Evolutionary conservation across 768 basidiomycete genomes (phyloP).

Genomic region (Suillus lakei): DNA sequence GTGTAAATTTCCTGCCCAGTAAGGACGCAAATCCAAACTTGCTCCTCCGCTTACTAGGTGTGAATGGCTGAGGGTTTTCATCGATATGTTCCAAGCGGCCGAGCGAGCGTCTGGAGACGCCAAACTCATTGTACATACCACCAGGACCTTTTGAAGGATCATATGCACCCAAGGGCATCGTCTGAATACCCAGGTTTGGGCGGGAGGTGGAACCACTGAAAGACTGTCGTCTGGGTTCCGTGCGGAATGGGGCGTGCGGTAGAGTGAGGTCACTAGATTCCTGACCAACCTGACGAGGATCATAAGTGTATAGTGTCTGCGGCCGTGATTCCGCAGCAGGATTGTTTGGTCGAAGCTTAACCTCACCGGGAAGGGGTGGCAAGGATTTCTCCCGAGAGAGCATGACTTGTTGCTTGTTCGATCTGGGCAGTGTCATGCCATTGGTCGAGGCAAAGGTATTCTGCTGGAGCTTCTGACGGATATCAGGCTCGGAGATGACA

Average conservation of each 20-base stretch:
- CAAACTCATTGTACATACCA: conserved; percentile 75
- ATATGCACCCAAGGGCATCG: conserved; percentile 47
- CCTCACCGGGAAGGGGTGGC: conserved; percentile 73
- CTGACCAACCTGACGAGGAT: conserved; percentile 54
- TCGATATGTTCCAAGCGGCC: conserved; percentile 39
- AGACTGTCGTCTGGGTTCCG: conserved; percentile 72
- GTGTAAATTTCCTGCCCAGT: conserved; percentile 58
- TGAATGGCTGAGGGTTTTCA: conserved; percentile 34
- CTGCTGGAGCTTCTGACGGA: conserved; percentile 52
- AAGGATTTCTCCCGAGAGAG: conserved; percentile 72
- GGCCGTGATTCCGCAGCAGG: conserved; percentile 53
- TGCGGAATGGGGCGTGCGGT: conserved; percentile 68
- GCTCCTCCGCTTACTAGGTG: conserved; percentile 67
- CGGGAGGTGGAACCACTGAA: conserved; percentile 69
- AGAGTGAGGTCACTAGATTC: conserved; percentile 56
- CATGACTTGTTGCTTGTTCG: conserved; percentile 20
- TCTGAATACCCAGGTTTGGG: conserved; percentile 57
- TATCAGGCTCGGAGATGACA: conserved; percentile 64
- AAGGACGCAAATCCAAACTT: conserved; percentile 71
- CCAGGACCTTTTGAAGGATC: conserved; percentile 38
- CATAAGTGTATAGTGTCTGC: conserved; percentile 67
- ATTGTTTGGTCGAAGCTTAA: conserved; percentile 42
- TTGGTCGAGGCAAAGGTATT: conserved; percentile 38
- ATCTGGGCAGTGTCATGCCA: conserved; percentile 34
- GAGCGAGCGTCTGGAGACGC: conserved; percentile 65